Evolutionary conservation across 345 rosid genomes (phyloP), one percentile per base, ranked within the genome.

Genomic region (Eucalyptus curtisii): DNA sequence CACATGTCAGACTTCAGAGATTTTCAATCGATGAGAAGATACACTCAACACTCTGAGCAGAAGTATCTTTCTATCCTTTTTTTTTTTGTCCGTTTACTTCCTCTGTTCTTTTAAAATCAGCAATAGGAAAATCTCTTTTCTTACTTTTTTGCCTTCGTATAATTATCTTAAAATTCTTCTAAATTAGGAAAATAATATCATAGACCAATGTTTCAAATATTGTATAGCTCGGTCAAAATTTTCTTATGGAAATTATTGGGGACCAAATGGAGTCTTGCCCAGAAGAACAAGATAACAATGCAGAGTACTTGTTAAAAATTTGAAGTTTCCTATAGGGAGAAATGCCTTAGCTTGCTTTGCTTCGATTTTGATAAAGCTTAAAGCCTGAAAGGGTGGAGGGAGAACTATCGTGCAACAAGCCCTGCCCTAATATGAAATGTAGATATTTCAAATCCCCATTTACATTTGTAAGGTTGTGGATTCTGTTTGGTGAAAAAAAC

Each of bases 1-100:
- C 92, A 91, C 92, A 91, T 89, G 92, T 91, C 92, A 91, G 92
- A 91, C 92, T 91, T 91, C 91, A 86, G 91, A 89, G 91, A 82
- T 88, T 88, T 81, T 79, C 42, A 9, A n/a, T 88, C 91, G 50
- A 86, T 89, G 92, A 91, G 92, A 91, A 90, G 71, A 52, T 37
- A 33, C 87, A 42, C 89, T 89, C 91, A 89, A 76, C 5, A 15
- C 3, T 37, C 82, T 76, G 82, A 76, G 82, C 82, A 37, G 82
- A 76, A 76, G 47, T 61, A 15, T 61, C 68, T 13, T 27, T 6
- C 66, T 59, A 27, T 59, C 30, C 7, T 27, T 6, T 0, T 14
- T n/a, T 0, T 14, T 27, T 15, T 64, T 14, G n/a, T n/a, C n/a
- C n/a, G 14, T 13, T n/a, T n/a, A 7, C 17, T 14, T 64, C 66